Base-by-base conservation (phyloP, 2,329 filamentous ascomycete species). In the Thielaviopsis euricoi region DNA sequence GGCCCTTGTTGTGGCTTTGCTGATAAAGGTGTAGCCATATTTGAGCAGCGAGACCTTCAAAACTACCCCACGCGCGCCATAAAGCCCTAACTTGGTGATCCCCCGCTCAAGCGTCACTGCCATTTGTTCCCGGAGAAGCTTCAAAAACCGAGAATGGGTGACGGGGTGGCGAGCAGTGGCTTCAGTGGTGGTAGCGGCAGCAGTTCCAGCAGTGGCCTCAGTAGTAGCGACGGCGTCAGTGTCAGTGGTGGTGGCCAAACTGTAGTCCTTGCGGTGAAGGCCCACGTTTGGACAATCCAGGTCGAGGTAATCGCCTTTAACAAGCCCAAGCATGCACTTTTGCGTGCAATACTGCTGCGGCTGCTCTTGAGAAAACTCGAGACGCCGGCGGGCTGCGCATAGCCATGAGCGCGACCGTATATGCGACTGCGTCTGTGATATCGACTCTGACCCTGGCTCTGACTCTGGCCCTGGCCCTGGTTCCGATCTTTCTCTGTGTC, bases 1-100 rank as follows among this genome's bases (percentile, higher is more conserved):
- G 29, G 7, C 29, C 29, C 29, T 33, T 6, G 29, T 10, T 10
- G 29, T 33, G 7, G 29, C 29, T 33, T 33, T 33, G 29, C 29
- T 33, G 23, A 59, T 26, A 21, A 59, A 51, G 13, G 57, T 58
- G 52, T 58, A 58, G 26, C 57, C 52, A 40, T 58, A 58, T 19
- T 29, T 21, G 4, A 46, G 52, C 6, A 55, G 52, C 9, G 57
- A 55, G 15, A 55, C 46, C 43, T 52, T 15, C n/a, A 58, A 58
- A 21, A 58, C 23, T 6, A 52, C 43, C 2, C 57, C 57, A 17
- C 43, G 46, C 13, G 52, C 52, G 7, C 57, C 57, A 12, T 15
- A 21, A 25, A 17, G 25, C 2, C 29, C 43, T 9, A 53, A 50
- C 25, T 10, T 13, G 13, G 21, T 29, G 48, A 57, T 37, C 9